Conservation (phyloP, 139 green algal genomes). For the Eudorina sp. region DNA sequence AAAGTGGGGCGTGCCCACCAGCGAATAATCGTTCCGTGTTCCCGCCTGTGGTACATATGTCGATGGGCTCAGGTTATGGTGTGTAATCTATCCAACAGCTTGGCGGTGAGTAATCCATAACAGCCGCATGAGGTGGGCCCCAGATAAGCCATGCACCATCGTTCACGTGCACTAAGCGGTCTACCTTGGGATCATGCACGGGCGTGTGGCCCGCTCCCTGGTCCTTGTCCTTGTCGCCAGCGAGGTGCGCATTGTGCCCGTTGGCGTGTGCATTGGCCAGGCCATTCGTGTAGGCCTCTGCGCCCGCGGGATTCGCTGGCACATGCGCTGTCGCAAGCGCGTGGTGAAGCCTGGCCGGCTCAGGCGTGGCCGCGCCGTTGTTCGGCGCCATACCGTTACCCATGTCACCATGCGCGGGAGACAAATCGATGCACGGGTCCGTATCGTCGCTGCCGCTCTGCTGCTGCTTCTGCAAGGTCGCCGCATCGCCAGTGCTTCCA, state of each 20-base stretch:
- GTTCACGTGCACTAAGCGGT: neutral
- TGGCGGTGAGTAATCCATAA: too few relatives aligned
- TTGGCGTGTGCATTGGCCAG: neutral
- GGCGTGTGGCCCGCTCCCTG: conserved; percentile 10
- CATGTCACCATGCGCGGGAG: neutral
- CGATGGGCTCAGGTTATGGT: too few relatives aligned
- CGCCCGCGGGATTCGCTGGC: neutral
- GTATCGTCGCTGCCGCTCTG: neutral
- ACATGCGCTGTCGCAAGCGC: neutral
- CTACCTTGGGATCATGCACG: neutral
- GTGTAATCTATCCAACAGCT: too few relatives aligned
- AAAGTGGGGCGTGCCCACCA: conserved; percentile 78
- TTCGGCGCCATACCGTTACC: neutral
- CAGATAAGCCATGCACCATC: too few relatives aligned
- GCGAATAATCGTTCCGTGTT: conserved; percentile 45
- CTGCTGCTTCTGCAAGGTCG: neutral
- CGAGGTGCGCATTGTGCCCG: neutral
- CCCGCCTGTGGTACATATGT: neutral
- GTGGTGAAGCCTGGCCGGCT: neutral
- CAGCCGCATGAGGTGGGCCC: too few relatives aligned
- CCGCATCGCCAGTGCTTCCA: neutral
- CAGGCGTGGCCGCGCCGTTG: neutral
- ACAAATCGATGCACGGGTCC: neutral
- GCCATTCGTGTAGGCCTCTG: neutral
- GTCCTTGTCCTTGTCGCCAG: conserved; percentile 31